These are phyloP conservation scores for Solanum sparsipilum DNA, from an alignment of 257 asterid genomes.

Conservation along the genomic window DNA sequence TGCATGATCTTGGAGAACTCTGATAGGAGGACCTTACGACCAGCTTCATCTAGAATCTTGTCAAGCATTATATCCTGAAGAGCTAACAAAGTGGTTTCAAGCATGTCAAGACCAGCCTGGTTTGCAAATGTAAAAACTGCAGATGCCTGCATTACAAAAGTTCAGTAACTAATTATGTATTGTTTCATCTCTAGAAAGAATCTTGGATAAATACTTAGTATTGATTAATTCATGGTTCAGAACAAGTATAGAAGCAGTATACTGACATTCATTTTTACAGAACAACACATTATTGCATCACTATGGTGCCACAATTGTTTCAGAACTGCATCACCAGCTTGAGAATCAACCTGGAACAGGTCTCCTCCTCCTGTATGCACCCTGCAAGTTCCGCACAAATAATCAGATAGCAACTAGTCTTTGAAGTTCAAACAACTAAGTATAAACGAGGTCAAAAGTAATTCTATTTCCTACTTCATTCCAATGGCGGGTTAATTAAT, in stretches of 20 bases:
- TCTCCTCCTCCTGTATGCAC: slow-evolving; percentile 70
- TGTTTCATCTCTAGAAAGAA: not conserved
- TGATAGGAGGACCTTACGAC: slow-evolving; percentile 62
- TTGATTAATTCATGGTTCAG: not conserved
- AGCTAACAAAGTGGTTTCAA: slow-evolving; percentile 84
- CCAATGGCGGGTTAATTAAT: not conserved
- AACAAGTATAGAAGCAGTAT: not conserved
- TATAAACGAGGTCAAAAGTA: not conserved
- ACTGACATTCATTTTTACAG: slow-evolving; percentile 72
- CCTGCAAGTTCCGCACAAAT: slow-evolving; percentile 2
- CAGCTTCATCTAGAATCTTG: slow-evolving; percentile 74
- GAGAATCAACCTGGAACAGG: slow-evolving; percentile 42
- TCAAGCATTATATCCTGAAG: slow-evolving; percentile 91
- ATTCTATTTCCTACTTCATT: not conserved
- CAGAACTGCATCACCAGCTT: slow-evolving; percentile 56
- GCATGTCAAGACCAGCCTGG: slow-evolving; percentile 97
- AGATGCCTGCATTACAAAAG: slow-evolving; percentile 45
- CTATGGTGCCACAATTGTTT: slow-evolving; percentile 84
- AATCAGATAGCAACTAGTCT: not conserved
- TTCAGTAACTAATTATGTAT: not conserved
- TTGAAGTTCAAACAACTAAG: not conserved
- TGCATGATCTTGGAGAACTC: slow-evolving; percentile 94
- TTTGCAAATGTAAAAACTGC: slow-evolving; percentile 82
- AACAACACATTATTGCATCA: slow-evolving; percentile 92
- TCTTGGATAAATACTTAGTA: not conserved